These are phyloP conservation scores for Phytopythium mirpurense DNA, from an alignment of 352 stramenopile species.

Conservation along the genomic window DNA sequence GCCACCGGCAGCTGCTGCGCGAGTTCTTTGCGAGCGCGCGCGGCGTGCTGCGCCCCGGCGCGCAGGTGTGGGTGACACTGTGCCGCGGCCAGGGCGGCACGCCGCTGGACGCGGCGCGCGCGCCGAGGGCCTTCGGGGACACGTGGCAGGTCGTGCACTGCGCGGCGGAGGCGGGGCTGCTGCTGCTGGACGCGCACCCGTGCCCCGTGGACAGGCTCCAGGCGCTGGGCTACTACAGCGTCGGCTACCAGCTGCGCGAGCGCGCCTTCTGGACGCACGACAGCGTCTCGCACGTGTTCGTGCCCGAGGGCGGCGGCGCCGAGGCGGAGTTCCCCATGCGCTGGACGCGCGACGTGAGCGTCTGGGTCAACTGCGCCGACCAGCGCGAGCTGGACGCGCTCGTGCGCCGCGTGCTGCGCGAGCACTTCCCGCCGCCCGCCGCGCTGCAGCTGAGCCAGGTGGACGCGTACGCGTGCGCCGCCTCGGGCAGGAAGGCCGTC, in stretches of 20 bases:
- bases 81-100: constrained; percentile 79
- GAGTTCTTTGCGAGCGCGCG: constrained; percentile 74
- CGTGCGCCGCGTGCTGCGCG: constrained; percentile 27
- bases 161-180: constrained; percentile 44
- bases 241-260: constrained; percentile 73
- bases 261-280: constrained; percentile 66
- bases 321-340: constrained; percentile 48
- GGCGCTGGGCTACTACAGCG: constrained; percentile 70
- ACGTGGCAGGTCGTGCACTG: constrained; percentile 79
- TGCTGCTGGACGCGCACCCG: constrained; percentile 57
- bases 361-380: constrained; percentile 60
- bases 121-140: constrained; percentile 43
- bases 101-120: constrained; percentile 47
- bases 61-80: constrained; percentile 79
- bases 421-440: constrained; percentile 35
- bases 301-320: constrained; percentile 29
- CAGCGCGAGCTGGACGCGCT: constrained; percentile 44
- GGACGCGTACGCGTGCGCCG: constrained; percentile 54
- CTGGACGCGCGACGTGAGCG: constrained; percentile 68
- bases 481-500: constrained; percentile 41
- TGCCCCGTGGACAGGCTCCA: constrained; percentile 56
- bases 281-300: constrained; percentile 72
- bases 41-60: constrained; percentile 38
- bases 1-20: constrained; percentile 65
- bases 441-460: constrained; percentile 32